Conservation (phyloP, 148 eudicot genomes). For the Silene uniflora region DNA sequence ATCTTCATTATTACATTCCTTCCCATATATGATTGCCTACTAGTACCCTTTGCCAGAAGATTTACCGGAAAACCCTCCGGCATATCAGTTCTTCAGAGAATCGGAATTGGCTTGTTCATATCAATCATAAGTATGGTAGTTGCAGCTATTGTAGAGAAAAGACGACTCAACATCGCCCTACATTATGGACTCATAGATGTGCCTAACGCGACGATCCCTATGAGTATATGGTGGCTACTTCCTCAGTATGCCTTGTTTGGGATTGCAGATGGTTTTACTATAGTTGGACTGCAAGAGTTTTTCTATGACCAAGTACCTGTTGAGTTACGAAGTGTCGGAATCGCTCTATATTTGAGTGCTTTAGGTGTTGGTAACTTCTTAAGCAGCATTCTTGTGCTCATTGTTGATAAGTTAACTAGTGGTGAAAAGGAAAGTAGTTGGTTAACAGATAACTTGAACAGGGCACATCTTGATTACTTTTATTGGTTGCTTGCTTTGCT, state of each 20-base stretch:
- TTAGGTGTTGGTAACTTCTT: not conserved
- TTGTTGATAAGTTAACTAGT: not conserved
- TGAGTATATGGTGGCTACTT: not conserved
- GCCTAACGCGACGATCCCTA: not conserved
- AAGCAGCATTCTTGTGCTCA: not conserved
- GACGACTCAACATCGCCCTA: not conserved
- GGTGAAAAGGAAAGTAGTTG: not conserved
- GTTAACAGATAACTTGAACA: not conserved
- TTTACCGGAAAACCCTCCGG: not conserved
- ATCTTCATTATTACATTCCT: not conserved
- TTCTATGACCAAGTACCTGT: slow-evolving; percentile 2
- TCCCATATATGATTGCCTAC: not conserved
- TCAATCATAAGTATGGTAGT: not conserved
- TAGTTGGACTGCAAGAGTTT: not conserved
- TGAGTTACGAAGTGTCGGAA: not conserved
- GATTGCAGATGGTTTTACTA: not conserved
- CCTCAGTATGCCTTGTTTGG: not conserved
- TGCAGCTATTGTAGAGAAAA: not conserved
- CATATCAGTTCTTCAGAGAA: not conserved
- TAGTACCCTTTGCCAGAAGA: not conserved
- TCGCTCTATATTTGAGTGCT: not conserved
- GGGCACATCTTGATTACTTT: not conserved
- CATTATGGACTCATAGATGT: not conserved
- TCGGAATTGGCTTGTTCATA: not conserved
- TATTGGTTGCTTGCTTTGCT: not conserved